Base-by-base conservation (phyloP, 805 yeast species). In the Zygosaccharomyces pseudorouxii region DNA sequence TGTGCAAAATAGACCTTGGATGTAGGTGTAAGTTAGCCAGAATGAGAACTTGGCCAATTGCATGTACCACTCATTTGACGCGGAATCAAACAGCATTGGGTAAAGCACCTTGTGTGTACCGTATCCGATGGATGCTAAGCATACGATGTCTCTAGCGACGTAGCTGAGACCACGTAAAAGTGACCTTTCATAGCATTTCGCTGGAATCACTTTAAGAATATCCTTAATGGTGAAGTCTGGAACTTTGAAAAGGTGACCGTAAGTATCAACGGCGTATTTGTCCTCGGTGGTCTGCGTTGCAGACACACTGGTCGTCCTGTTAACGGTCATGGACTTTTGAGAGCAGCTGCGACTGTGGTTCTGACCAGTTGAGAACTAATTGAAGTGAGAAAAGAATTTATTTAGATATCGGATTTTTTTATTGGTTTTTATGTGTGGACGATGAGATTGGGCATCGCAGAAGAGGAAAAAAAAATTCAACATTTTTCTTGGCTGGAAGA, bases 151-250 rank as follows among this genome's bases (percentile, higher is more conserved):
- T 58, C 95, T 74, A 48, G 74, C 74, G 27, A 87, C 88, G 61
- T 84, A 87, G 58, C 71, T 73, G 55, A 84, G 69, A 7, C 89
- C 81, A 47, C 69, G 67, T 22, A 66, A 51, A 37, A 79, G 59
- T 47, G 80, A 70, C 60, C 93, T 76, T 62, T 85, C 79, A 70
- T 82, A 87, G 65, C 92, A 85, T 60, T 81, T 80, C 41, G 77
- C 66, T 38, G 95, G 95, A 60, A 86, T 87, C 36, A 82, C 84
- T 45, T 73, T 72, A 51, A 87, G 70, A 50, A 86, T 78, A 48
- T 85, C 88, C 75, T 85, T 85, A 67, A 86, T 85, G 54, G 89
- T 69, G 70, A 69, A 84, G 62, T 83, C 86, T 19, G 95, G 95
- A 6, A 78, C 92, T 48, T 76, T 77, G 65, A 84, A 86, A 53